Conservation (phyloP, 2,329 filamentous ascomycete species). For the Verticillium klebahnii region DNA sequence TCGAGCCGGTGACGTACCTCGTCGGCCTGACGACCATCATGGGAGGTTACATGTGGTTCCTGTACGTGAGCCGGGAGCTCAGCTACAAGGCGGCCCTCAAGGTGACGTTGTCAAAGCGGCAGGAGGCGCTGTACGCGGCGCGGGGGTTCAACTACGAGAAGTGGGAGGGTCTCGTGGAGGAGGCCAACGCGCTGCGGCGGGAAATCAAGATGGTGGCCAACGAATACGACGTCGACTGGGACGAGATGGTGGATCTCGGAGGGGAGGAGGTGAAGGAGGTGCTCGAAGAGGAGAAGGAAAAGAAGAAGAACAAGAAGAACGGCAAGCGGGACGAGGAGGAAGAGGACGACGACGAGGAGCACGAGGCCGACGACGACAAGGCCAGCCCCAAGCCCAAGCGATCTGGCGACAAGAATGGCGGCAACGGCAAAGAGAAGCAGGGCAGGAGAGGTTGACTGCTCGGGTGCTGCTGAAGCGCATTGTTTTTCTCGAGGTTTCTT, state of each 20-base stretch:
- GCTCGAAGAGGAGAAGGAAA: conserved; percentile 47
- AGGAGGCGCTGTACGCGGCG: conserved; percentile 69
- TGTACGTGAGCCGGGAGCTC: conserved; percentile 87
- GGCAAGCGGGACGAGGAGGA: conserved; percentile 34
- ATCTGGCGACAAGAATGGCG: conserved; percentile 8
- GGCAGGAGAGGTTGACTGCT: background rate
- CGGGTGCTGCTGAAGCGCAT: background rate
- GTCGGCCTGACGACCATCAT: conserved; percentile 83
- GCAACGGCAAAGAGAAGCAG: background rate
- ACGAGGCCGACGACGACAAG: conserved; percentile 21
- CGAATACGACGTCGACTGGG: conserved; percentile 89
- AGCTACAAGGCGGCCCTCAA: conserved; percentile 84
- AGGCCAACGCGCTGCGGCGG: conserved; percentile 69
- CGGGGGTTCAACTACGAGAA: conserved; percentile 69
- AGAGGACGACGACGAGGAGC: conserved; percentile 27
- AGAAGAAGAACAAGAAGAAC: conserved; percentile 27
- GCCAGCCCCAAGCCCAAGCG: conserved; percentile 18
- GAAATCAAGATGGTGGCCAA: conserved; percentile 78
- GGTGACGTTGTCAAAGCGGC: conserved; percentile 74
- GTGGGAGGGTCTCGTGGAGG: conserved; percentile 77
- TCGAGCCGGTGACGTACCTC: conserved; percentile 88
- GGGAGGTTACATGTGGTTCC: conserved; percentile 87
- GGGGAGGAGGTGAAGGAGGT: conserved; percentile 59
- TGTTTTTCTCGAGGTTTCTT: background rate
- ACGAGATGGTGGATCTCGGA: conserved; percentile 69